Conservation (phyloP, 1,139 yeast genomes). For the Petasospora rhodanensis region DNA sequence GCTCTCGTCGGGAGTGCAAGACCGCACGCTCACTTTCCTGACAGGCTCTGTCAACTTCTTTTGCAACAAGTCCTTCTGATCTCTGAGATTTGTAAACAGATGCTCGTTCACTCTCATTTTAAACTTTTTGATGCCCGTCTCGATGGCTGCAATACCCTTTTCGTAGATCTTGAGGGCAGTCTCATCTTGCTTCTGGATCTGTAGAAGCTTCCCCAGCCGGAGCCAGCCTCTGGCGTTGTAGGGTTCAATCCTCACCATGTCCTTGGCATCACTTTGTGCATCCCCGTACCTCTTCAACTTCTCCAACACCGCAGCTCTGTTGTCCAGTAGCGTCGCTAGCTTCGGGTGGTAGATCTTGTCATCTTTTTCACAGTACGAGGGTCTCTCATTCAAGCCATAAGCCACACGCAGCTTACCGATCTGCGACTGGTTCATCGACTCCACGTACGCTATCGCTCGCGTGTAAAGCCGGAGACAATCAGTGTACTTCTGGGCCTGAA, state of each 20-base stretch:
- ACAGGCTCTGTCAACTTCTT: no score
- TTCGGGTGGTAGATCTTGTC: slow-evolving; percentile 28
- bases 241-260: slow-evolving; percentile 45
- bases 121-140: slow-evolving; percentile 5
- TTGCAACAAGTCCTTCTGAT: slow-evolving; percentile 2
- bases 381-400: slow-evolving; percentile 15
- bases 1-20: no score
- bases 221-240: slow-evolving; percentile 57
- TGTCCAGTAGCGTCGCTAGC: slow-evolving; percentile 32
- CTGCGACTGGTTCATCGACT: slow-evolving; percentile 14
- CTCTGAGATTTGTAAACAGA: slow-evolving; percentile 5
- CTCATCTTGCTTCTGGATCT: slow-evolving; percentile 28
- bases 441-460: slow-evolving; percentile 19
- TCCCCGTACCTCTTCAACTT: slow-evolving; percentile 37
- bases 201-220: slow-evolving; percentile 44
- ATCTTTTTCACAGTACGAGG: slow-evolving; percentile 12
- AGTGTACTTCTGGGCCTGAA: slow-evolving; percentile 14
- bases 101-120: slow-evolving; percentile 12
- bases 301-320: slow-evolving; percentile 56
- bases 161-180: slow-evolving; percentile 43
- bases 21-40: no score
- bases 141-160: slow-evolving; percentile 36
- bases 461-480: slow-evolving; percentile 17
- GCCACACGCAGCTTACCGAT: slow-evolving; percentile 8
- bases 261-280: slow-evolving; percentile 45